Conservation (phyloP, 2,329 filamentous ascomycete genomes). For the Trichophyton verrucosum region DNA sequence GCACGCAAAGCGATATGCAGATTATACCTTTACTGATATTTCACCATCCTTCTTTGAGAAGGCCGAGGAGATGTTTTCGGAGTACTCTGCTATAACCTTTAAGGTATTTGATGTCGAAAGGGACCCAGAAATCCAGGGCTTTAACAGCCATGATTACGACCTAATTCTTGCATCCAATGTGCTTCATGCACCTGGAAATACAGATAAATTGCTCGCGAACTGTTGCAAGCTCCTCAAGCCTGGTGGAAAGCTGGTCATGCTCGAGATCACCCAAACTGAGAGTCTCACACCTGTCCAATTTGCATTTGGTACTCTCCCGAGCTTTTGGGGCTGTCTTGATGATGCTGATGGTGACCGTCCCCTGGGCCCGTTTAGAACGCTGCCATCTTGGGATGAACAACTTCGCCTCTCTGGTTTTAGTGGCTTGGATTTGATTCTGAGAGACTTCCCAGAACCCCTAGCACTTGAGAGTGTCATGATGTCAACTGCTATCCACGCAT, state of each 20-base stretch:
- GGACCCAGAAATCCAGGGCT: conserved; percentile 15
- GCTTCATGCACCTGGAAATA: conserved; percentile 15
- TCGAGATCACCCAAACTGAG: neutral
- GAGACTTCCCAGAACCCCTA: neutral
- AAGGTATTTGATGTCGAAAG: conserved; percentile 13
- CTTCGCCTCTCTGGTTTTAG: neutral
- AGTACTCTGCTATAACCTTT: conserved; percentile 1
- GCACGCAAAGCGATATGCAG: neutral
- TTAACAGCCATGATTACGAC: conserved; percentile 13
- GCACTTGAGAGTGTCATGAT: neutral
- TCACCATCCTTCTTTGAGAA: neutral
- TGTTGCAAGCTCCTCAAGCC: conserved; percentile 15
- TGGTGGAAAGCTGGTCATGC: neutral
- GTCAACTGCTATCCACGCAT: neutral
- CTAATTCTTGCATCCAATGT: conserved; percentile 17
- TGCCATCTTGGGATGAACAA: neutral
- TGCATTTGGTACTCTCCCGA: neutral
- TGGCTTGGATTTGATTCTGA: neutral
- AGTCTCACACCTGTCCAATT: neutral
- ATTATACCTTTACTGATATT: conserved; percentile 8
- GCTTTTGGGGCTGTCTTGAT: neutral
- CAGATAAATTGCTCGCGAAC: conserved; percentile 9
- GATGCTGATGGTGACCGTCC: neutral
- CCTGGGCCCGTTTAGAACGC: neutral
- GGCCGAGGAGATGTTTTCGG: neutral